Percentiles rank a stretch among this genome's conserved stretches.
Evolutionary conservation across 2,329 filamentous ascomycete species (phyloP).

Genomic region (Sphaerulina populicola): DNA sequence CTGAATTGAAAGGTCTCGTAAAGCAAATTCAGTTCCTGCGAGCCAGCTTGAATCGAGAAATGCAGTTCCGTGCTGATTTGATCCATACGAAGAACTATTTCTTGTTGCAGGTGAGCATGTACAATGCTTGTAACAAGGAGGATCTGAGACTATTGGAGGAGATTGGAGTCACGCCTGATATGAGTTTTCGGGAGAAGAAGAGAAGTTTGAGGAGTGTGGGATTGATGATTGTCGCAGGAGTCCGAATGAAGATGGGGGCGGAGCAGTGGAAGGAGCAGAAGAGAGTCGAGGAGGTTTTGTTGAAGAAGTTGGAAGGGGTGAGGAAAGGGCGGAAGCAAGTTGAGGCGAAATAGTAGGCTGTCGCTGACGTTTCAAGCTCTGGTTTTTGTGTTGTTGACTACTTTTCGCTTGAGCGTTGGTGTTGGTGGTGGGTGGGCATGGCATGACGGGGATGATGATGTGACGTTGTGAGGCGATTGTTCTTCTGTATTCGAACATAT

Average conservation of each 20-base stretch:
- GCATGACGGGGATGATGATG: not conserved
- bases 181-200: slow-evolving; percentile 39
- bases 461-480: too few relatives aligned
- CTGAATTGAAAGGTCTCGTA: slow-evolving; percentile 70
- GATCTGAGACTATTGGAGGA: slow-evolving; percentile 77
- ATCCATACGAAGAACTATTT: slow-evolving; percentile 83
- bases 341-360: too few relatives aligned
- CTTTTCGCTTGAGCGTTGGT: slow-evolving; percentile 1
- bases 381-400: not conserved
- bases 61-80: slow-evolving; percentile 67
- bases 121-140: slow-evolving; percentile 84
- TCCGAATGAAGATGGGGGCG: slow-evolving; percentile 45
- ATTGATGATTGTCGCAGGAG: slow-evolving; percentile 42
- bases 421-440: slow-evolving; percentile 1
- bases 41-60: slow-evolving; percentile 70
- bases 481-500: too few relatives aligned
- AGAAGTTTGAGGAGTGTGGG: slow-evolving; percentile 44
- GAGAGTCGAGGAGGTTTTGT: slow-evolving; percentile 42
- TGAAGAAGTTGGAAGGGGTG: slow-evolving; percentile 42
- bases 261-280: slow-evolving; percentile 45
- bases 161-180: slow-evolving; percentile 61
- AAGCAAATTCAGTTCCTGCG: slow-evolving; percentile 90
- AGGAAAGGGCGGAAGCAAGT: slow-evolving; percentile 23
- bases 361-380: not conserved
- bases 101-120: slow-evolving; percentile 68